Evolutionary conservation across 106 monocot species (phyloP).

Genomic region (Platanthera zijinensis): DNA sequence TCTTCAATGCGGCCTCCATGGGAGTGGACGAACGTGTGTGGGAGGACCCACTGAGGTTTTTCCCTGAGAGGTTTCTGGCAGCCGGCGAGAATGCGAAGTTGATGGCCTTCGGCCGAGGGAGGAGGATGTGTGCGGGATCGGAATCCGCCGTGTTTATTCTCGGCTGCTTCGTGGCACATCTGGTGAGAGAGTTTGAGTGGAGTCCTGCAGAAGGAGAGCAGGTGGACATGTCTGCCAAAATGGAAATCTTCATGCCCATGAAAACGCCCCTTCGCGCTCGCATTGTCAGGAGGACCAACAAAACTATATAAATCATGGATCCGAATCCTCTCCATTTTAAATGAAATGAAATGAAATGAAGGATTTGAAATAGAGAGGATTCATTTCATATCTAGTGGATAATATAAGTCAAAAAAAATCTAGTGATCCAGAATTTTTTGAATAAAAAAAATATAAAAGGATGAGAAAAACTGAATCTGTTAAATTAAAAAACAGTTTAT

Average conservation of each 20-base stretch:
- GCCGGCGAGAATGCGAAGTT: slow-evolving; percentile 8
- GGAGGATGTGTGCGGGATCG: slow-evolving; percentile 14
- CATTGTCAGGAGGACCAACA: neutral
- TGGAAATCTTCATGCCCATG: slow-evolving; percentile 7
- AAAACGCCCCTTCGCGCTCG: slow-evolving; percentile 14
- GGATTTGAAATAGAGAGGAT: no score
- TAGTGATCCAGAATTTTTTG: no score
- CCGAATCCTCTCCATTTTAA: no score
- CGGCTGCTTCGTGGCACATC: slow-evolving; percentile 11
- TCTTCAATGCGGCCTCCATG: no score
- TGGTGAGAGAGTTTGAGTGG: slow-evolving; percentile 18
- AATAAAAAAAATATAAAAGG: no score
- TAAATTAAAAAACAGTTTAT: no score
- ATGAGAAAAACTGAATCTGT: no score
- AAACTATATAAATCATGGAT: no score
- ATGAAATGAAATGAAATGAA: no score
- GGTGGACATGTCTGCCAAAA: slow-evolving; percentile 10
- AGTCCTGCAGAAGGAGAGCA: neutral
- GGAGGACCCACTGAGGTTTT: slow-evolving; percentile 31
- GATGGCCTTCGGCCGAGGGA: slow-evolving; percentile 18
- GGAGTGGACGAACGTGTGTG: slow-evolving; percentile 19
- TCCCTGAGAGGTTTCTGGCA: slow-evolving; percentile 26
- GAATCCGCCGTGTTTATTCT: slow-evolving; percentile 10
- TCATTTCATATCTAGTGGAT: no score
- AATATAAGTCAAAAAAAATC: no score